Conservation (phyloP, 106 monocot species). For the Acorus gramineus region DNA sequence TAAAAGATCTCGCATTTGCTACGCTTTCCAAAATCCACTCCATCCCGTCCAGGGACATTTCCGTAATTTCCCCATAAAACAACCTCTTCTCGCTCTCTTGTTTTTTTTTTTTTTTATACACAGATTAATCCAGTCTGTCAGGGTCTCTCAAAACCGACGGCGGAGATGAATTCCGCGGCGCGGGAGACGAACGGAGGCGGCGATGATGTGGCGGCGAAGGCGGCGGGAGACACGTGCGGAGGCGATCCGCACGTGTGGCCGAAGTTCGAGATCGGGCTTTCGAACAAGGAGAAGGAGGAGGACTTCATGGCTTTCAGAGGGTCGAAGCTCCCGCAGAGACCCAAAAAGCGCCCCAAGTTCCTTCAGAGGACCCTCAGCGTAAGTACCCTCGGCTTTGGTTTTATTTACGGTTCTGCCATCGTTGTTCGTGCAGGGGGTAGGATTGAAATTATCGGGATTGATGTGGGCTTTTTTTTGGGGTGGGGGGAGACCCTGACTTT, state of each 20-base stretch:
- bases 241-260: conserved; percentile 48
- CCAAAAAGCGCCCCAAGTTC: conserved; percentile 76
- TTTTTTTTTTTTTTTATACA: too few species aligned
- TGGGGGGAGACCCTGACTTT: too few species aligned
- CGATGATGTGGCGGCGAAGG: not conserved
- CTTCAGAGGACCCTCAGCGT: conserved; percentile 65
- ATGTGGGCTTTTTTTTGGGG: too few species aligned
- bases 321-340: conserved; percentile 59
- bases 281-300: conserved; percentile 75
- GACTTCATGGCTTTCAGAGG: conserved; percentile 76
- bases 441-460: too few species aligned
- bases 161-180: not conserved
- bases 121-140: too few species aligned
- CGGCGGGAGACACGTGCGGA: conserved; percentile 19
- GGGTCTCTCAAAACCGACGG: too few species aligned
- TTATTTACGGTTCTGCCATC: not conserved
- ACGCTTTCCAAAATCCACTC: too few species aligned
- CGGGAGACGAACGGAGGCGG: conserved; percentile 11
- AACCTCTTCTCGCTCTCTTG: too few species aligned
- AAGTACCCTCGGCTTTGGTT: conserved; percentile 8
- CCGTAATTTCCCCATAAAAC: too few species aligned
- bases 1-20: too few species aligned
- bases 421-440: not conserved
- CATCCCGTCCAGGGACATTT: too few species aligned
- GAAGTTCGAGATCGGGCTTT: conserved; percentile 44